Percentiles rank a stretch among this genome's conserved stretches.
phyloP scores from a whole-genome alignment of 805 yeast species.

The Sporopachydermia quercuum region DNA sequence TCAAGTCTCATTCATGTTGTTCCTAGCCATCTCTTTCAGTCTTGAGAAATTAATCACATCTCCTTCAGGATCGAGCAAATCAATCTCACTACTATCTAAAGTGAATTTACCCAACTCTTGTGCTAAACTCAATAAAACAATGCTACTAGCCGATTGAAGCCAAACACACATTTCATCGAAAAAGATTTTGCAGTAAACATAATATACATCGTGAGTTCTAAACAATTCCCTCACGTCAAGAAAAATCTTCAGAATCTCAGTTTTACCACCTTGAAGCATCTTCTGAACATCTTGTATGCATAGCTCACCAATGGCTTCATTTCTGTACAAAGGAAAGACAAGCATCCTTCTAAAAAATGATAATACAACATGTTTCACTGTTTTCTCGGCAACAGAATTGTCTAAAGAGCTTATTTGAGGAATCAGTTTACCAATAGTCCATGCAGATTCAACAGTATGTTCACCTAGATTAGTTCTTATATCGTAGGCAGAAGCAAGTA shows the following conservation, averaged over 20 bases:
- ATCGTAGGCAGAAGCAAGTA: slow-evolving; percentile 69
- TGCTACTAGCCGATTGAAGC: slow-evolving; percentile 46
- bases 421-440: slow-evolving; percentile 80
- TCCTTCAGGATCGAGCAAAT: slow-evolving; percentile 2
- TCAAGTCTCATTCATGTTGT: too few relatives aligned
- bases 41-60: neutral
- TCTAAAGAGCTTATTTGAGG: slow-evolving; percentile 74
- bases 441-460: slow-evolving; percentile 73
- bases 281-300: slow-evolving; percentile 68
- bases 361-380: slow-evolving; percentile 38
- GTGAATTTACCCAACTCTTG: slow-evolving; percentile 34
- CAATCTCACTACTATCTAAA: slow-evolving; percentile 12
- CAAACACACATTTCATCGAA: slow-evolving; percentile 67
- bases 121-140: slow-evolving; percentile 44
- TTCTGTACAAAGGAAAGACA: slow-evolving; percentile 67
- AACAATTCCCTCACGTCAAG: slow-evolving; percentile 56
- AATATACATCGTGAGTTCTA: slow-evolving; percentile 70
- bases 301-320: slow-evolving; percentile 39
- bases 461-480: slow-evolving; percentile 56
- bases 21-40: neutral
- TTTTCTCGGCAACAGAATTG: slow-evolving; percentile 14
- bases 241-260: slow-evolving; percentile 36
- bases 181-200: slow-evolving; percentile 67
- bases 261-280: slow-evolving; percentile 51
- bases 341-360: slow-evolving; percentile 62